These are phyloP conservation scores for Leptodermis oblonga DNA, from an alignment of 257 asterid genomes.

Conservation along the genomic window DNA sequence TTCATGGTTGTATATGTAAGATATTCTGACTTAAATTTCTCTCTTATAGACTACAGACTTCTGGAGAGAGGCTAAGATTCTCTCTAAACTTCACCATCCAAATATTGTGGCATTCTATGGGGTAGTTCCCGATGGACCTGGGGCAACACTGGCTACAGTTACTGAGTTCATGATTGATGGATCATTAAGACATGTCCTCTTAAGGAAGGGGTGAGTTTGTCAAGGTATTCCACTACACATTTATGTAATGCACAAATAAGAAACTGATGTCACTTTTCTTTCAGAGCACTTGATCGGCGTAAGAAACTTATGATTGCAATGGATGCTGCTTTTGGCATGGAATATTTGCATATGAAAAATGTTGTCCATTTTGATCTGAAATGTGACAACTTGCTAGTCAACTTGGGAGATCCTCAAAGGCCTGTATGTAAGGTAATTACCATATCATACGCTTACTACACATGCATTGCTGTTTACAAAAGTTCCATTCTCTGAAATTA, in stretches of 20 bases:
- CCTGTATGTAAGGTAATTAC: constrained; percentile 85
- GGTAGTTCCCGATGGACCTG: constrained; percentile 87
- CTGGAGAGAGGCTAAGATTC: constrained; percentile 92
- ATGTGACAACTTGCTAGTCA: constrained; percentile 87
- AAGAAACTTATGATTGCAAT: constrained; percentile 66
- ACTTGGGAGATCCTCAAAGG: constrained; percentile 81
- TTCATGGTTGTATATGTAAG: not conserved
- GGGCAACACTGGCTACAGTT: constrained; percentile 77
- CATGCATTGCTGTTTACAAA: not conserved
- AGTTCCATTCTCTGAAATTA: not conserved
- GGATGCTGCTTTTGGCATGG: constrained; percentile 52
- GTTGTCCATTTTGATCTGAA: constrained; percentile 86
- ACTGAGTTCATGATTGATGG: constrained; percentile 84
- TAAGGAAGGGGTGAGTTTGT: constrained; percentile 60
- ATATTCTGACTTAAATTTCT: not conserved
- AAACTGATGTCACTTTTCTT: constrained; percentile 17
- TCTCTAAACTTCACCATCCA: constrained; percentile 85
- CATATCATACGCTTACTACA: too few species aligned
- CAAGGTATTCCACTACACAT: constrained; percentile 4
- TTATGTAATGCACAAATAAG: too few species aligned
- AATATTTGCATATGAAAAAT: constrained; percentile 66
- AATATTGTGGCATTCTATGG: constrained; percentile 87
- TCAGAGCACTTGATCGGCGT: constrained; percentile 63
- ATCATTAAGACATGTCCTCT: constrained; percentile 64
- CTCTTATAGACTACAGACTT: constrained; percentile 62